Evolutionary conservation across 805 yeast genomes (phyloP), one percentile per base, ranked within the genome.

Genomic region (Kluyveromyces wickerhamii): DNA sequence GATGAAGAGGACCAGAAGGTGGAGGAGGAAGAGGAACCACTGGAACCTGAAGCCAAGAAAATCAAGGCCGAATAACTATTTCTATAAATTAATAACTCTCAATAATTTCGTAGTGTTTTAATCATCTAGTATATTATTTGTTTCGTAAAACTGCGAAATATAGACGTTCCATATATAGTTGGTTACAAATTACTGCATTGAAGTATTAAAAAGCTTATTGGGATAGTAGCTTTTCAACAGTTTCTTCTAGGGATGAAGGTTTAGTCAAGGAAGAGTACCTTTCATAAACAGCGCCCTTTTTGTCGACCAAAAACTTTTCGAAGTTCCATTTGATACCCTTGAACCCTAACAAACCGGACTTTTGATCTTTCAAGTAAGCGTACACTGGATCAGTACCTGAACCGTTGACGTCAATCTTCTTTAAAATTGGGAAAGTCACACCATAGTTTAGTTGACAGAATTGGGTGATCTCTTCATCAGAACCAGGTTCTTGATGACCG

Each of bases 351-450:
- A 63, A 38, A 10, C 76, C 77, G 4, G 67, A 47, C 69, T 75
- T 69, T 71, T 74, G 56, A 27, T 62, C 49, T 67, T 92, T 89
- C 57, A 89, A 71, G 66, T 58, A 88, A 51, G 72, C 65, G 64
- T 77, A 89, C 22, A 89, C 87, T 13, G 89, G 85, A 54, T 83
- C 88, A 13, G 85, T 77, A 28, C 76, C 62, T 41, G 68, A 60
- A 34, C 98, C 98, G 58, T 89, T 92, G 47, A 92, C 97, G 27
- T 88, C 87, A 40, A 87, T 60, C 69, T 88, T 89, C 57, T 73
- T 69, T 73, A 89, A 64, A 21, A 89, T 71, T 20, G 96, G 96
- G 79, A 92, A 89, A 12, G 81, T 66, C 27, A 89, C 96, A 36
- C 96, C 96, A 57, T 78, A 92, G 66, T 85, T 87, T 50, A 77